phyloP scores from a whole-genome alignment of 2,329 filamentous ascomycete species.

The Fusarium chuoi region DNA sequence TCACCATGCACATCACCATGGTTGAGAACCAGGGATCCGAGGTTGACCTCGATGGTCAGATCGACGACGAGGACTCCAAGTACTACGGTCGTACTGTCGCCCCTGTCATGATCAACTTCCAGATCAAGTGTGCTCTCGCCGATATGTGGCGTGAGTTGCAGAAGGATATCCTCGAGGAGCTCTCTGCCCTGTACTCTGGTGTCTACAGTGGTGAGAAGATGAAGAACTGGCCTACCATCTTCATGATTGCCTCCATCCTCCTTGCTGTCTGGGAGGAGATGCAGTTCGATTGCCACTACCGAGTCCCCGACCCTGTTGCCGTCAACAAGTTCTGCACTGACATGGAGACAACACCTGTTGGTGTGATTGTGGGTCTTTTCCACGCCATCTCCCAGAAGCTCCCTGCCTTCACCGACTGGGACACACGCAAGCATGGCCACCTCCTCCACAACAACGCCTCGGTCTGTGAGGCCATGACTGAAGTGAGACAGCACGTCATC shows the following conservation, averaged over 20 bases:
- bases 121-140: constrained; percentile 96
- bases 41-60: constrained; percentile 80
- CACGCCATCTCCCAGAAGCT: constrained; percentile 98
- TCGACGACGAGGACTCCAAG: constrained; percentile 86
- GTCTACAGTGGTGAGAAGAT: constrained; percentile 97
- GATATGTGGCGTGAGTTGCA: constrained; percentile 99
- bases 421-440: constrained; percentile 89
- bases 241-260: constrained; percentile 93
- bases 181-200: constrained; percentile 92
- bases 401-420: constrained; percentile 92
- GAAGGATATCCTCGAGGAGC: constrained; percentile 94
- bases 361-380: constrained; percentile 96
- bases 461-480: constrained; percentile 95
- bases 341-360: constrained; percentile 96
- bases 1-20: constrained; percentile 94
- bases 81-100: constrained; percentile 91
- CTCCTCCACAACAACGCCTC: constrained; percentile 90
- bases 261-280: constrained; percentile 98
- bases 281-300: constrained; percentile 98
- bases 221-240: constrained; percentile 99
- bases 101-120: constrained; percentile 99
- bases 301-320: constrained; percentile 82
- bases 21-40: constrained; percentile 89
- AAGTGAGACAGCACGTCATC: constrained; percentile 90
- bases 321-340: constrained; percentile 96